Percentiles rank a stretch among this genome's conserved stretches.
Conservation (phyloP, 148 eudicot species). For the Cornus florida region DNA sequence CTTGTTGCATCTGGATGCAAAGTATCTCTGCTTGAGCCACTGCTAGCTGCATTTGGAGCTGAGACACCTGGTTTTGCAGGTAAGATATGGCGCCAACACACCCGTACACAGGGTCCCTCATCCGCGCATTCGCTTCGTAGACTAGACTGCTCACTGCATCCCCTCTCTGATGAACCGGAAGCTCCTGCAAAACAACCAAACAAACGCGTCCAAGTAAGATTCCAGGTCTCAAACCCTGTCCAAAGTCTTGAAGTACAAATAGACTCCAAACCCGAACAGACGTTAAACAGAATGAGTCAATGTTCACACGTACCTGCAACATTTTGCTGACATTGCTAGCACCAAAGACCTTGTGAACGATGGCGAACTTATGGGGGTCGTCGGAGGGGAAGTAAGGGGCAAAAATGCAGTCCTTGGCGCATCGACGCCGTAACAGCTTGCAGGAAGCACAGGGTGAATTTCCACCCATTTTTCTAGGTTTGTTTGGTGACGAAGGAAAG, state of each 20-base stretch:
- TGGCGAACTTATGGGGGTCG: constrained; percentile 88
- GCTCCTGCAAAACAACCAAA: constrained; percentile 44
- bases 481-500: background rate
- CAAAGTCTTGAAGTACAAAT: too few relatives aligned
- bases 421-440: constrained; percentile 85
- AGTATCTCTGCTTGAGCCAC: constrained; percentile 88
- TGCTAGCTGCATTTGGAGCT: constrained; percentile 94
- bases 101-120: constrained; percentile 85
- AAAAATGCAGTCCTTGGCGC: constrained; percentile 86
- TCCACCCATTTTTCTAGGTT: constrained; percentile 50
- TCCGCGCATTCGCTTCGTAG: constrained; percentile 82
- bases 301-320: constrained; percentile 45
- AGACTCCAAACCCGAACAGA: too few relatives aligned
- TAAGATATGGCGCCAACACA: constrained; percentile 83
- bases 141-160: constrained; percentile 92
- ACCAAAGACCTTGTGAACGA: constrained; percentile 92
- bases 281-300: too few relatives aligned
- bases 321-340: constrained; percentile 97
- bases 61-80: constrained; percentile 79
- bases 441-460: constrained; percentile 93
- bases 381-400: constrained; percentile 94
- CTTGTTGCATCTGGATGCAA: constrained; percentile 87
- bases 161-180: constrained; percentile 68
- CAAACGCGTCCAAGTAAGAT: background rate
- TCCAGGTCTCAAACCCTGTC: too few relatives aligned